These are phyloP conservation scores for Colletotrichum sojae DNA, from an alignment of 2,329 filamentous ascomycete species.

Conservation along the genomic window DNA sequence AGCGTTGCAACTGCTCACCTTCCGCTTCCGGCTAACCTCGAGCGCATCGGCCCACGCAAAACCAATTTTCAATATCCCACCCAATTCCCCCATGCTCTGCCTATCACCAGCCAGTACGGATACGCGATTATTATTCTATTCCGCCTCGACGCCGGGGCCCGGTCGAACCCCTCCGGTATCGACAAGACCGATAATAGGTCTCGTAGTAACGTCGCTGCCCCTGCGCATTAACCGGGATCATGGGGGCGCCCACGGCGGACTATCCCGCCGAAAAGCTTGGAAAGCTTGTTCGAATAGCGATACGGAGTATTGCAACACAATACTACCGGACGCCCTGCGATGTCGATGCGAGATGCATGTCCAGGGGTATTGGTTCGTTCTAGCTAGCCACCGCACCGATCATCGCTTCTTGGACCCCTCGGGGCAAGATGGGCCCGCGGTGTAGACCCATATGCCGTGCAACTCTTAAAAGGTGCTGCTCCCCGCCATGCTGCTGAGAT, in stretches of 20 bases:
- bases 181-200: too few relatives aligned
- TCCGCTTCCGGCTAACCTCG: conserved; percentile 32
- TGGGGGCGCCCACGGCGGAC: not conserved
- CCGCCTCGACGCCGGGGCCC: too few relatives aligned
- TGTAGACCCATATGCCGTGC: conserved; percentile 10
- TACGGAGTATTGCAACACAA: not conserved
- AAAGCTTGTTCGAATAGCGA: conserved; percentile 28
- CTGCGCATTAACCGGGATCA: not conserved
- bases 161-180: too few relatives aligned
- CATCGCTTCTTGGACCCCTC: not conserved
- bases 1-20: conserved; percentile 24
- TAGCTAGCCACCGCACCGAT: not conserved
- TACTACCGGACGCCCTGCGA: not conserved
- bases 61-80: not conserved
- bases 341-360: not conserved
- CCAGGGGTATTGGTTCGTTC: not conserved
- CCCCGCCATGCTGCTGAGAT: not conserved
- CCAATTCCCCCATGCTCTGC: not conserved
- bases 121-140: too few relatives aligned
- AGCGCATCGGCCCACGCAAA: conserved; percentile 15
- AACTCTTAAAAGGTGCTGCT: conserved; percentile 10
- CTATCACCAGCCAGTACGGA: not conserved
- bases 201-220: not conserved
- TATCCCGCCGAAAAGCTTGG: conserved; percentile 25
- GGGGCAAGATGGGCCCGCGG: not conserved